Percentiles rank a stretch among this genome's conserved stretches.
Evolutionary conservation across 225 moss, liverwort and hornwort species (phyloP).

Genomic region (Marchantia polymorpha): DNA sequence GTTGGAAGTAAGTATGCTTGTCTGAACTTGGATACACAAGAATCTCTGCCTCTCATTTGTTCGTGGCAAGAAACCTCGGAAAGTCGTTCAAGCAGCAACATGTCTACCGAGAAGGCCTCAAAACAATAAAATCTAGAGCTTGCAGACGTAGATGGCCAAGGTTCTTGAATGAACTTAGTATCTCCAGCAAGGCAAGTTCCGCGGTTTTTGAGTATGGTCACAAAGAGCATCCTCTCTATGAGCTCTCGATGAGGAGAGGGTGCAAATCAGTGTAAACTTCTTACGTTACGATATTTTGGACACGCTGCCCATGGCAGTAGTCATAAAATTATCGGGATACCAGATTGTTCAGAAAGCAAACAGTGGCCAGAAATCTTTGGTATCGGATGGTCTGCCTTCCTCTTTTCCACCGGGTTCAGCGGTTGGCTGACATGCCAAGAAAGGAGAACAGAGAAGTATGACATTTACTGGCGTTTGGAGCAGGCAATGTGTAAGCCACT

Average conservation of each 20-base stretch:
- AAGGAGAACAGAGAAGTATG: slow-evolving; percentile 9
- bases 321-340: not conserved
- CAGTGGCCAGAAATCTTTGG: not conserved
- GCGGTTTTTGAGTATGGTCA: not conserved
- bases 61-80: not conserved
- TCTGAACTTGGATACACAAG: not conserved
- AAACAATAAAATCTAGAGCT: not conserved
- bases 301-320: not conserved
- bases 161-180: no score
- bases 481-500: slow-evolving; percentile 17
- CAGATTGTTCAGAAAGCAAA: not conserved
- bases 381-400: not conserved
- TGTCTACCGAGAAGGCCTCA: not conserved
- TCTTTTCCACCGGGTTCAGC: not conserved
- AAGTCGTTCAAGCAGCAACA: not conserved
- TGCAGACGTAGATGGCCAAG: not conserved
- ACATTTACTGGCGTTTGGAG: not conserved
- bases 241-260: not conserved
- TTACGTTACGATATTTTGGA: not conserved
- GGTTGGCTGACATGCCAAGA: not conserved
- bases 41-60: not conserved
- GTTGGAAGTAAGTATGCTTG: slow-evolving; percentile 64
- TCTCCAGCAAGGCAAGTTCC: no score
- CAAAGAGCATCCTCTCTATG: not conserved
- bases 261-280: not conserved